These are phyloP conservation scores for Fraxinus pennsylvanica DNA, from an alignment of 257 asterid genomes.

Conservation along the genomic window DNA sequence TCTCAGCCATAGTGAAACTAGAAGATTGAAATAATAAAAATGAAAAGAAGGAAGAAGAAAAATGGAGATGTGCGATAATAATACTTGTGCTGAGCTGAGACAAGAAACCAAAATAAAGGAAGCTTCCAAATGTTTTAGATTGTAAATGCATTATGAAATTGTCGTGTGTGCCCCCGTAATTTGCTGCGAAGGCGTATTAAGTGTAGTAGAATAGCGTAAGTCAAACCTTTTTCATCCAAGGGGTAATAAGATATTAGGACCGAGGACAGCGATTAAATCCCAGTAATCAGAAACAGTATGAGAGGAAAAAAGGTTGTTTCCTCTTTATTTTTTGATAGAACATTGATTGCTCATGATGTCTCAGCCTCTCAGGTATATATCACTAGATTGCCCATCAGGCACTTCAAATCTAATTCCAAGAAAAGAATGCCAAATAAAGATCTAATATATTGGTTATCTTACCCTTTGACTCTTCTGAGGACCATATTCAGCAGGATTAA, in stretches of 20 bases:
- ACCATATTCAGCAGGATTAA: slow-evolving; percentile 87
- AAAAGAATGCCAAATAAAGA: background rate
- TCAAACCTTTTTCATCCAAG: too few relatives aligned
- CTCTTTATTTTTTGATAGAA: background rate
- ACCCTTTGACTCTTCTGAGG: slow-evolving; percentile 98
- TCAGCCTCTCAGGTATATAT: background rate
- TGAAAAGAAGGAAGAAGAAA: background rate
- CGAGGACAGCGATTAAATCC: too few relatives aligned
- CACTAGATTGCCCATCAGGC: background rate
- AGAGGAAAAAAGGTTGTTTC: background rate
- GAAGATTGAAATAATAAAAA: background rate
- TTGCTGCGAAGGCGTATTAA: too few relatives aligned
- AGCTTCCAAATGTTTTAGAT: background rate
- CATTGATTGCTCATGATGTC: slow-evolving; percentile 5
- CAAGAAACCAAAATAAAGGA: background rate
- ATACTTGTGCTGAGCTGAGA: background rate
- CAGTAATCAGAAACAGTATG: background rate
- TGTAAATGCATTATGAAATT: background rate
- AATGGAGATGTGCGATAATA: background rate
- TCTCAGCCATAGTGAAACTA: background rate
- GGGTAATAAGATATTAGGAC: too few relatives aligned
- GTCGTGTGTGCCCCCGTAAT: background rate
- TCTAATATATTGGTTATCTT: slow-evolving; percentile 21
- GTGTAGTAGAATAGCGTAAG: too few relatives aligned
- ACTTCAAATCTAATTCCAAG: background rate